Base-by-base conservation (phyloP, 345 rosid species). In the Garcia nutans region DNA sequence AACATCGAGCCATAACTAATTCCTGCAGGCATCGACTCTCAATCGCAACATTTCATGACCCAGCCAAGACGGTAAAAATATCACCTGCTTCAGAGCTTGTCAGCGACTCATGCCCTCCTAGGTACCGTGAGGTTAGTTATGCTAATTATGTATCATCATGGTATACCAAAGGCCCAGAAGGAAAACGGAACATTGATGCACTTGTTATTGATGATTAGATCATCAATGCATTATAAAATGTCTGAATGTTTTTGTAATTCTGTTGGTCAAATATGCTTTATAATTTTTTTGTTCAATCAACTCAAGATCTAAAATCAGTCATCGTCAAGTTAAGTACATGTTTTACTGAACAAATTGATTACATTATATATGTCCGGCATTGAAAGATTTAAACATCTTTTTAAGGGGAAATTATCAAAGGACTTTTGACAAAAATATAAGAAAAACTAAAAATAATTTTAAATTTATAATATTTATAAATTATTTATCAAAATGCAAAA, bases 21-120 rank as follows among this genome's bases (percentile, higher is more conserved):
- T 82, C 84, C 19, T 82, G 72, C 65, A 79, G 72, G 73, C 85
- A 92, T 0, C 83, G 97, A 12, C 88, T 94, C 70, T 94, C 99
- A 12, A 85, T 95, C 5, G 95, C 97, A 0, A 84, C 93, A 42
- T 95, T 95, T 81, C 99, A 95, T 73, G 99, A 92, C 77, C 99
- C 97, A 10, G 84, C 91, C 31, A 90, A 90, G 91, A 78, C 84
- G 0, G 80, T 55, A 62, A 86, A 57, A 69, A 82, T 94, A 79
- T 85, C 88, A 64, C 97, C 99, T 5, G 85, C 86, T 75, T 37
- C 83, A 55, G 85, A 87, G 76, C 89, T 93, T 49, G 55, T 83
- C 17, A 82, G 62, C 12, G 58, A 80, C 61, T 76, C 82, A 44
- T 83, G 87, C 23, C 88, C 83, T 74, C 77, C 84, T 6, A 72